A percentile compares a stretch with the other conserved stretches of the same genome.
These are phyloP conservation scores for Xylaria sp. DNA, from an alignment of 2,329 filamentous ascomycete genomes.

Conservation along the genomic window DNA sequence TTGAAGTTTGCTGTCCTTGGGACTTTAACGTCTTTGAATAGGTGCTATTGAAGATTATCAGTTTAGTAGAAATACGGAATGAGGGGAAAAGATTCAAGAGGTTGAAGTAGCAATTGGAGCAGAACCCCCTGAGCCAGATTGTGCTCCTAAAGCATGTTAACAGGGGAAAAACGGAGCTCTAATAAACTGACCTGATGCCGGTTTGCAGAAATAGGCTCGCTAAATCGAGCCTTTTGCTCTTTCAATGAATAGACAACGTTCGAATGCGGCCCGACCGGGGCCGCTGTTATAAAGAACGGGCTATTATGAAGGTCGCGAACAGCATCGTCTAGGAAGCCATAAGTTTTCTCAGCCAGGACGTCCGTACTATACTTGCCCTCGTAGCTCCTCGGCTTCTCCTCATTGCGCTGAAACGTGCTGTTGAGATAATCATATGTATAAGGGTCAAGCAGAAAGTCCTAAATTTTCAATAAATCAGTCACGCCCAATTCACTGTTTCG, in stretches of 20 bases:
- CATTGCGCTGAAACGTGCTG: conserved; percentile 70
- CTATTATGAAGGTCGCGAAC: conserved; percentile 58
- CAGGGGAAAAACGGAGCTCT: not conserved
- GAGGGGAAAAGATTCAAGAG: too few species aligned
- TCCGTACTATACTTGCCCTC: conserved; percentile 60
- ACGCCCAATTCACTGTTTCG: not conserved
- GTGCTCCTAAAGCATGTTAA: not conserved
- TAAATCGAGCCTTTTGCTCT: conserved; percentile 57
- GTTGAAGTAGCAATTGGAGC: not conserved
- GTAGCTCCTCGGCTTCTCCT: conserved; percentile 55
- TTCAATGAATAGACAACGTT: conserved; percentile 39
- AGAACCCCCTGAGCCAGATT: not conserved
- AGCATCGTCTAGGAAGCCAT: conserved; percentile 71
- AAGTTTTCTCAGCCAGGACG: conserved; percentile 67
- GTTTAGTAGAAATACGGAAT: not conserved
- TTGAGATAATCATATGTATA: conserved; percentile 77
- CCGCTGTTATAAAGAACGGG: conserved; percentile 75
- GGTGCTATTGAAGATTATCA: conserved; percentile 49
- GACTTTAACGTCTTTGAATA: conserved; percentile 69
- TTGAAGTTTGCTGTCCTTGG: conserved; percentile 75
- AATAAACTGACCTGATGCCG: conserved; percentile 59
- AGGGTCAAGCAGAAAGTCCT: conserved; percentile 69
- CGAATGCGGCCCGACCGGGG: conserved; percentile 74
- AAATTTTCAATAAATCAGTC: conserved; percentile 12
- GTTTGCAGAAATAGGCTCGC: conserved; percentile 61